These are phyloP conservation scores for Arabidopsis arenosa DNA, from an alignment of 345 rosid genomes.

Conservation along the genomic window DNA sequence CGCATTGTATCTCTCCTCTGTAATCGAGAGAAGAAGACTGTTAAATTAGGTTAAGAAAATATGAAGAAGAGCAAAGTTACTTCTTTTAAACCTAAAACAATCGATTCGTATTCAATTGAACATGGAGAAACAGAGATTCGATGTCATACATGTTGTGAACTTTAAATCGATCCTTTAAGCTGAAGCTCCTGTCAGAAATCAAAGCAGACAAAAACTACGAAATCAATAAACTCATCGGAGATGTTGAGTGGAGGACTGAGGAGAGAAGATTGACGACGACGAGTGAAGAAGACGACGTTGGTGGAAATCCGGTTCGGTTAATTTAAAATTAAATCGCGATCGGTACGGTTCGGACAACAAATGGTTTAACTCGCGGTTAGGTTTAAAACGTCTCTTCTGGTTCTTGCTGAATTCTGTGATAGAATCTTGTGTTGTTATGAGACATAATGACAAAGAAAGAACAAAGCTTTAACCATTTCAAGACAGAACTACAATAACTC, in stretches of 20 bases:
- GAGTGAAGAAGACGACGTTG: background rate
- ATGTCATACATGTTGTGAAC: background rate
- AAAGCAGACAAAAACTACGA: background rate
- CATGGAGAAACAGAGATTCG: background rate
- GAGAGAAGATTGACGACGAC: background rate
- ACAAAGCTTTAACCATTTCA: background rate
- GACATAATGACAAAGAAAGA: conserved; percentile 17
- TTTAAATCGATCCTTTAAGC: background rate
- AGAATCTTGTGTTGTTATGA: background rate
- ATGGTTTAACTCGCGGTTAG: background rate
- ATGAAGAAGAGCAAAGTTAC: background rate
- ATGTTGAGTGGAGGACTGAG: background rate
- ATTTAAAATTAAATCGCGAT: background rate
- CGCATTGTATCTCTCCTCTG: conserved; percentile 34
- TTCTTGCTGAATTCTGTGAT: background rate
- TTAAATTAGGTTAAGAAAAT: conserved; percentile 9
- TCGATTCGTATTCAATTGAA: background rate
- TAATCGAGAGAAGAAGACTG: background rate
- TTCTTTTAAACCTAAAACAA: background rate
- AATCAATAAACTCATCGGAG: background rate
- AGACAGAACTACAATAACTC: conserved; percentile 11
- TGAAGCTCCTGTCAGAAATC: background rate
- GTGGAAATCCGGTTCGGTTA: conserved; percentile 15
- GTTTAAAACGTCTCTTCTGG: background rate
- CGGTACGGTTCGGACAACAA: background rate